phyloP scores from a whole-genome alignment of 306 rosid genomes.

The Medicago truncatula region MtrunA17r5.0-ANR NC_053045.1:3895501-3896000 shows the following conservation, averaged over 20 bases:
- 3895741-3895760: not conserved
- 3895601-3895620: constrained; percentile 82
- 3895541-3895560: constrained; percentile 62
- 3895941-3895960: constrained; percentile 71
- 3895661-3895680: constrained; percentile 64
- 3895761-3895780: constrained; percentile 56
- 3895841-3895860: constrained; percentile 63
- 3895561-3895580: constrained; percentile 66
- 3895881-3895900: constrained; percentile 67
- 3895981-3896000: constrained; percentile 62
- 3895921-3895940: constrained; percentile 65
- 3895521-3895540: constrained; percentile 56
- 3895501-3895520: constrained; percentile 54
- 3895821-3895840: constrained; percentile 65
- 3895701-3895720: constrained; percentile 48
- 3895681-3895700: constrained; percentile 48
- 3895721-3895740: constrained; percentile 45
- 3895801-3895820: constrained; percentile 74
- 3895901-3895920: constrained; percentile 78
- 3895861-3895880: constrained; percentile 70
- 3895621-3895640: constrained; percentile 80
- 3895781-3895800: constrained; percentile 79
- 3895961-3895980: constrained; percentile 64
- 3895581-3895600: constrained; percentile 57
- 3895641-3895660: constrained; percentile 73